phyloP scores from a whole-genome alignment of 116 monocot genomes.

The Iris pallida region DNA sequence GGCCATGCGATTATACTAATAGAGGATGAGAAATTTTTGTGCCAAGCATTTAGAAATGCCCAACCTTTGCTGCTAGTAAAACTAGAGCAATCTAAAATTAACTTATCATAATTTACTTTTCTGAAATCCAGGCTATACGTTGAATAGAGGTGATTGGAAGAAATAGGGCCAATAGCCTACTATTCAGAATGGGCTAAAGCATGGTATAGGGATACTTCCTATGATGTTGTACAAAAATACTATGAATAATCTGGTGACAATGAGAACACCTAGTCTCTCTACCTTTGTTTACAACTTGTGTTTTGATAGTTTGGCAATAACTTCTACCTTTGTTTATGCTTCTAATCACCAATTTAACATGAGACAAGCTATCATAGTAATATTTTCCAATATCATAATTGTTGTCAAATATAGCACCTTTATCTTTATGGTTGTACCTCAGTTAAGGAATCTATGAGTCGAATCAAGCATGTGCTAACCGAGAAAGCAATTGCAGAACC shows the following conservation, averaged over 20 bases:
- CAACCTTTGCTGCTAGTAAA: no score
- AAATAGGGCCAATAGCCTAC: conserved; percentile 81
- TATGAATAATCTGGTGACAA: conserved; percentile 89
- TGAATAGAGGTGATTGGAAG: conserved; percentile 67
- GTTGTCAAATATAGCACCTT: no score
- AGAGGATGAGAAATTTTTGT: no score
- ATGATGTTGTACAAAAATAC: conserved; percentile 72
- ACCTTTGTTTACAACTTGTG: no score
- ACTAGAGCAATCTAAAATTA: no score
- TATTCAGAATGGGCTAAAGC: conserved; percentile 98
- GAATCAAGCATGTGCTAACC: conserved; percentile 21
- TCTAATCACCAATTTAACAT: no score
- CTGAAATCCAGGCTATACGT: conserved; percentile 48
- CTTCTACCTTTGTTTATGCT: not conserved
- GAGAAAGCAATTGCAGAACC: conserved; percentile 17
- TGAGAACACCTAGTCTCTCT: conserved; percentile 75
- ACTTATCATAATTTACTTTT: not conserved
- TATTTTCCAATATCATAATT: no score
- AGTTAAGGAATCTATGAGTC: conserved; percentile 21
- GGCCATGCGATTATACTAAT: no score
- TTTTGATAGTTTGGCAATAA: no score
- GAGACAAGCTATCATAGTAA: no score
- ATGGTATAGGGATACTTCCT: conserved; percentile 76
- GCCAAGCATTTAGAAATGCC: not conserved
- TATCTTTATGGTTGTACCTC: no score